These are phyloP conservation scores for Parastagonospora avenae DNA, from an alignment of 2,329 filamentous ascomycete genomes.

Conservation along the genomic window DNA sequence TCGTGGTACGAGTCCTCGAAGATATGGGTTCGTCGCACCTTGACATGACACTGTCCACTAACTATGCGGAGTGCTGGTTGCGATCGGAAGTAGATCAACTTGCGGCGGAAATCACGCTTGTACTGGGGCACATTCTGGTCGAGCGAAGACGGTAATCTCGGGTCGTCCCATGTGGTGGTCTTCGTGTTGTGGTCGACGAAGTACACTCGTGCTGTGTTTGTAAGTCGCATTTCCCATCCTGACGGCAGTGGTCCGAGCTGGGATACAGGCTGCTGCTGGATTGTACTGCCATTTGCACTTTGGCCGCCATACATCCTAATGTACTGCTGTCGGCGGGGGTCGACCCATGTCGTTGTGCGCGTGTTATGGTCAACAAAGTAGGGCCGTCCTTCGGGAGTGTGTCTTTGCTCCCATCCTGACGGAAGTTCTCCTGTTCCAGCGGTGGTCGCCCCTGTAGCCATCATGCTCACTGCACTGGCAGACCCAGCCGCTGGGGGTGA, in stretches of 20 bases:
- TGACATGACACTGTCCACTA: conserved; percentile 96
- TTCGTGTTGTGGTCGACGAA: conserved; percentile 99
- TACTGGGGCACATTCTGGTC: conserved; percentile 99
- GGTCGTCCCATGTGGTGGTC: conserved; percentile 99
- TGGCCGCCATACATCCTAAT: conserved; percentile 98
- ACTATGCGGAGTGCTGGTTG: conserved; percentile 95
- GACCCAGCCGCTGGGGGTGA: conserved; percentile 41
- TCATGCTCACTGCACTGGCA: conserved; percentile 76
- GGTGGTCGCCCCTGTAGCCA: conserved; percentile 93
- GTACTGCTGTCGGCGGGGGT: conserved; percentile 95
- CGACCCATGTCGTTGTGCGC: conserved; percentile 96
- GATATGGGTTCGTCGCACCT: conserved; percentile 93
- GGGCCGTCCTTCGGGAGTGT: conserved; percentile 89
- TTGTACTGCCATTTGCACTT: conserved; percentile 73
- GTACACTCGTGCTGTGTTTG: conserved; percentile 96
- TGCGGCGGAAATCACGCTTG: conserved; percentile 97
- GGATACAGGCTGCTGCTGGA: conserved; percentile 96
- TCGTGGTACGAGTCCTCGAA: conserved; percentile 99
- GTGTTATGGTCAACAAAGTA: conserved; percentile 99
- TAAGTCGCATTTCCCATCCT: conserved; percentile 99
- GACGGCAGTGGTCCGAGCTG: conserved; percentile 94
- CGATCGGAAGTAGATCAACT: conserved; percentile 98
- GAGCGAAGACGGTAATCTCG: conserved; percentile 88
- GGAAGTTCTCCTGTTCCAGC: conserved; percentile 94
- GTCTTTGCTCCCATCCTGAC: conserved; percentile 93